Base-by-base conservation (phyloP, 2,329 filamentous ascomycete species). In the Colletotrichum liriopes region DNA sequence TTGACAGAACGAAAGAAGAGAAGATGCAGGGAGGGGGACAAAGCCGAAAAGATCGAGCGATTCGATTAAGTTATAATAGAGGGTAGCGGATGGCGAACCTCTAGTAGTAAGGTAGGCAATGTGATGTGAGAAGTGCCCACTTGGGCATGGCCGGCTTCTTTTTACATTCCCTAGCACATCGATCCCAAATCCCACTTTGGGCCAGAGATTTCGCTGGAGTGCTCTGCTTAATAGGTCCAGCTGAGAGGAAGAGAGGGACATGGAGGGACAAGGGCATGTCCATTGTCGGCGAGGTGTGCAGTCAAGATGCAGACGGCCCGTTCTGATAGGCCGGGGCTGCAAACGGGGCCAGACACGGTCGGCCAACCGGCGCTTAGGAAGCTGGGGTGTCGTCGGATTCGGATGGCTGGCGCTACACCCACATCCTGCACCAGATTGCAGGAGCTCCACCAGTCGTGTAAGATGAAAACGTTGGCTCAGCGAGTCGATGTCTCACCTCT, bases 321-420 rank as follows among this genome's bases (percentile, higher is more conserved):
- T 77, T 78, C 76, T 86, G 84, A 86, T 86, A 85, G 84, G 85
- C 80, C 80, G 79, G 72, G 76, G 75, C 67, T 76, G 76, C 72
- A 76, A 76, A 77, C 77, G 77, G 78, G 69, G 54, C 65, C 69
- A 69, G 58, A 64, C 65, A 64, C 65, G 59, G 79, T 79, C 79
- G 80, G 77, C 84, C 84, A 86, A 82, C 85, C 80, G 84, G 84
- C 84, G 84, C 84, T 85, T 86, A 85, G 79, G 77, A 80, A 81
- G 78, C 82, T 77, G 78, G 83, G 83, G 81, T 79, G 73, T 75
- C 72, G 74, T 79, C 78, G 79, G 79, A 82, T 80, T 81, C 80
- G 81, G 81, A 82, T 82, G 82, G 83, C 79, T 83, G 81, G 83
- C 82, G 80, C 82, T 82, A 81, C 80, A 80, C 73, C 82, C 82